A percentile compares a stretch with the other conserved stretches of the same genome.
Evolutionary conservation across 2,329 filamentous ascomycete genomes (phyloP).

Genomic region (Curvularia sp.): DNA sequence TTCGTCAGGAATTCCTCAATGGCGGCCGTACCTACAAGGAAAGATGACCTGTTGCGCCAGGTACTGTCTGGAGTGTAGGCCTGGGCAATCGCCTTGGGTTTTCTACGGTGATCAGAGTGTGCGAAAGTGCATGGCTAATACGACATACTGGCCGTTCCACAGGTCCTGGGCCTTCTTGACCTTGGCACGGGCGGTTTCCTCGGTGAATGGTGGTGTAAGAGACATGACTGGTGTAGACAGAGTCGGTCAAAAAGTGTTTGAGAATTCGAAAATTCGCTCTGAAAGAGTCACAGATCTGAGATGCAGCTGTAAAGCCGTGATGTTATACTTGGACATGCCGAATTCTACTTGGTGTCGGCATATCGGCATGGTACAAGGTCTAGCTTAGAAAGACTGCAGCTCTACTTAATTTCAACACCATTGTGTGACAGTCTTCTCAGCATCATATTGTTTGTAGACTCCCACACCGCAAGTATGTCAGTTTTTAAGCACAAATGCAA

Average conservation of each 20-base stretch:
- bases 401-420: not conserved
- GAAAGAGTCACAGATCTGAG: not conserved
- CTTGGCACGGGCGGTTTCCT: conserved; percentile 74
- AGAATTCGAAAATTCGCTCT: not conserved
- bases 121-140: not conserved
- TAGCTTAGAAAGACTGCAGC: not conserved
- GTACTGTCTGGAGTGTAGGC: conserved; percentile 79
- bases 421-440: not conserved
- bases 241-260: not conserved
- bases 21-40: conserved; percentile 71
- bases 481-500: not conserved
- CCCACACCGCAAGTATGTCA: not conserved
- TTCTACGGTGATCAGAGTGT: conserved; percentile 53
- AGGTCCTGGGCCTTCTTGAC: conserved; percentile 84
- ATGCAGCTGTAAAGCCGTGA: not conserved
- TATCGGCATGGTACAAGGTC: conserved; percentile 11
- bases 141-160: conserved; percentile 76
- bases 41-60: conserved; percentile 79
- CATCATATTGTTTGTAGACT: not conserved
- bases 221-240: conserved; percentile 46
- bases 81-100: conserved; percentile 70
- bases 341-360: conserved; percentile 11
- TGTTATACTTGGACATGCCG: not conserved
- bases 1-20: conserved; percentile 72
- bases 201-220: conserved; percentile 74